These are phyloP conservation scores for Novymonas esmeraldas DNA, from an alignment of 208 protist species.

Conservation along the genomic window DNA sequence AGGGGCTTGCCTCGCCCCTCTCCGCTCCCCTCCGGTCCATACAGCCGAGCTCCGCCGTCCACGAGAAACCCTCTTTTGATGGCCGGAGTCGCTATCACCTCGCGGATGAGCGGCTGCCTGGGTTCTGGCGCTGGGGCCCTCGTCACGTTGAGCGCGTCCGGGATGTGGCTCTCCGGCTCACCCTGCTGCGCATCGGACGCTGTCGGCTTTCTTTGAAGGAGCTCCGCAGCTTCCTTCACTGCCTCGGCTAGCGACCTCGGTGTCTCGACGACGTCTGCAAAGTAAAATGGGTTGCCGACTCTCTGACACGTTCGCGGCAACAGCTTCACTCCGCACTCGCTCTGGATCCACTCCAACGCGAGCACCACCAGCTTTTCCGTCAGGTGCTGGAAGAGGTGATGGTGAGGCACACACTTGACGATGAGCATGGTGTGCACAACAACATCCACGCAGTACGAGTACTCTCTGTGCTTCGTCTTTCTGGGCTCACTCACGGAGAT, in stretches of 20 bases:
- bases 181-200: background rate
- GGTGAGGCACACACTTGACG: slow-evolving; percentile 34
- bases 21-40: slow-evolving; percentile 54
- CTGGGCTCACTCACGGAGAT: slow-evolving; percentile 72
- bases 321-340: slow-evolving; percentile 70
- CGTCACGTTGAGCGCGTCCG: slow-evolving; percentile 18
- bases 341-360: slow-evolving; percentile 77
- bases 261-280: background rate
- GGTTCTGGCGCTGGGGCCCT: slow-evolving; percentile 6
- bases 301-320: slow-evolving; percentile 43
- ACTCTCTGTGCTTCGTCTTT: slow-evolving; percentile 13
- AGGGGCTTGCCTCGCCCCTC: slow-evolving; percentile 55
- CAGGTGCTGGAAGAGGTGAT: slow-evolving; percentile 66
- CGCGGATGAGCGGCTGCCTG: slow-evolving; percentile 53
- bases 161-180: slow-evolving; percentile 9
- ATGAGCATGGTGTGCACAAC: slow-evolving; percentile 79
- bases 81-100: slow-evolving; percentile 50
- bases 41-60: slow-evolving; percentile 38
- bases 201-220: slow-evolving; percentile 28
- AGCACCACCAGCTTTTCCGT: slow-evolving; percentile 59
- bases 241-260: slow-evolving; percentile 15
- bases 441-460: slow-evolving; percentile 69
- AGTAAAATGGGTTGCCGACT: slow-evolving; percentile 48
- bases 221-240: slow-evolving; percentile 24
- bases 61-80: slow-evolving; percentile 81